Percentiles rank a stretch among this genome's conserved stretches.
phyloP scores from a whole-genome alignment of 2,329 filamentous ascomycete species.

The Diplocarpon rosae region DNA sequence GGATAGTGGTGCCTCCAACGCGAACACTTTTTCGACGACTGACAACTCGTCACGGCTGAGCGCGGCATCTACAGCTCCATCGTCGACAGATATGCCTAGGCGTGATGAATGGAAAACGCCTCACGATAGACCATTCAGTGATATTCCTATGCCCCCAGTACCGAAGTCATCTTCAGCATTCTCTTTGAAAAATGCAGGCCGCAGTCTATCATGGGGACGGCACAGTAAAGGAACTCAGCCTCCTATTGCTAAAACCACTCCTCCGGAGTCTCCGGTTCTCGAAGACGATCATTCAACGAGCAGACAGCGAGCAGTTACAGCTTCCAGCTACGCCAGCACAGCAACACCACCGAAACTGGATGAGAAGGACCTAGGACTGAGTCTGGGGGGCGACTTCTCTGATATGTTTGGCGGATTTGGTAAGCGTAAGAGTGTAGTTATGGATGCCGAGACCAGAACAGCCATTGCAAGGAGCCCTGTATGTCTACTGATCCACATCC shows the following conservation, averaged over 20 bases:
- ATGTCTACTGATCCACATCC: slow-evolving; percentile 6
- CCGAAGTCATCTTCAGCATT: slow-evolving; percentile 23
- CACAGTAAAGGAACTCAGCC: slow-evolving; percentile 18
- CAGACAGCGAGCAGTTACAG: slow-evolving; percentile 24
- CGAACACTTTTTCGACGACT: slow-evolving; percentile 27
- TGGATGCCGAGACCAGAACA: slow-evolving; percentile 20
- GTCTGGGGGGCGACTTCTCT: slow-evolving; percentile 27
- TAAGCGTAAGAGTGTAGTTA: slow-evolving; percentile 22
- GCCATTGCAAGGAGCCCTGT: slow-evolving; percentile 22
- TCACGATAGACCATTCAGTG: slow-evolving; percentile 23
- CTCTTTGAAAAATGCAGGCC: slow-evolving; percentile 25
- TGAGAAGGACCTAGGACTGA: slow-evolving; percentile 23
- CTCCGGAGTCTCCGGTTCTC: slow-evolving; percentile 13
- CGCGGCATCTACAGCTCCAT: slow-evolving; percentile 27
- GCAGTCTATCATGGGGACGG: slow-evolving; percentile 27
- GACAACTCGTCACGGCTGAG: slow-evolving; percentile 28
- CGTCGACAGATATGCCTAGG: slow-evolving; percentile 23
- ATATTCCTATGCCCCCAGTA: slow-evolving; percentile 24
- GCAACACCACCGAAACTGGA: slow-evolving; percentile 25
- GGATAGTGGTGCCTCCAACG: slow-evolving; percentile 28
- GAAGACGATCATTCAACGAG: slow-evolving; percentile 15
- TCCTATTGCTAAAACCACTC: slow-evolving; percentile 10
- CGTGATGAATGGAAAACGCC: slow-evolving; percentile 23
- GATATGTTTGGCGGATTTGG: slow-evolving; percentile 27
- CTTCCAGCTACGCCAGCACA: slow-evolving; percentile 28